phyloP scores from a whole-genome alignment of 306 rosid species.

The Quercus wislizeni region DNA sequence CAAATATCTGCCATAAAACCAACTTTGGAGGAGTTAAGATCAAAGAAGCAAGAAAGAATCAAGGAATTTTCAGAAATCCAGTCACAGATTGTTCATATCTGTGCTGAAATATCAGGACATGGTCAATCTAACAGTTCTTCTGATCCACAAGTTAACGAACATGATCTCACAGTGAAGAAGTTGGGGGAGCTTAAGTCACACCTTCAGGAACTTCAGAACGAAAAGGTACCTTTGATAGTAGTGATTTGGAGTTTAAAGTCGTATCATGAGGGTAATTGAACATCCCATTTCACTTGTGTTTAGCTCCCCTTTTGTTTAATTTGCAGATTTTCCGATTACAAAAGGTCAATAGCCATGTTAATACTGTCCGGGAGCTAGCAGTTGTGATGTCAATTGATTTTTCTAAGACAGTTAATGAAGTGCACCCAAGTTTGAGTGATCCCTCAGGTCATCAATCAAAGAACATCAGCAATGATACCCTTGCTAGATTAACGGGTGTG shows the following conservation, averaged over 20 bases:
- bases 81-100: slow-evolving; percentile 58
- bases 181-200: slow-evolving; percentile 68
- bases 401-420: slow-evolving; percentile 46
- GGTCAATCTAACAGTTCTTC: slow-evolving; percentile 32
- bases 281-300: background rate
- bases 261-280: background rate
- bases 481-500: slow-evolving; percentile 68
- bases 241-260: slow-evolving; percentile 11
- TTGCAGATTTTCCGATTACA: slow-evolving; percentile 70
- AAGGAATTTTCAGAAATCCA: slow-evolving; percentile 55
- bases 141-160: slow-evolving; percentile 39
- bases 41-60: slow-evolving; percentile 60
- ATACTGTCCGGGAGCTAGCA: slow-evolving; percentile 55
- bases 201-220: slow-evolving; percentile 77
- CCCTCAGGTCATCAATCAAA: slow-evolving; percentile 35
- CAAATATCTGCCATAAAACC: slow-evolving; percentile 58
- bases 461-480: slow-evolving; percentile 83
- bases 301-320: slow-evolving; percentile 2
- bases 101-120: slow-evolving; percentile 67
- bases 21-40: slow-evolving; percentile 64
- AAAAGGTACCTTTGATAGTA: slow-evolving; percentile 50
- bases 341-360: slow-evolving; percentile 57
- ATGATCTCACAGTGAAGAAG: slow-evolving; percentile 57
- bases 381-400: slow-evolving; percentile 70
- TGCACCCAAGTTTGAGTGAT: slow-evolving; percentile 75